Evolutionary conservation across 192 early-diverging fungal genomes (phyloP).

Genomic region (Paraglomus brasilianum): DNA sequence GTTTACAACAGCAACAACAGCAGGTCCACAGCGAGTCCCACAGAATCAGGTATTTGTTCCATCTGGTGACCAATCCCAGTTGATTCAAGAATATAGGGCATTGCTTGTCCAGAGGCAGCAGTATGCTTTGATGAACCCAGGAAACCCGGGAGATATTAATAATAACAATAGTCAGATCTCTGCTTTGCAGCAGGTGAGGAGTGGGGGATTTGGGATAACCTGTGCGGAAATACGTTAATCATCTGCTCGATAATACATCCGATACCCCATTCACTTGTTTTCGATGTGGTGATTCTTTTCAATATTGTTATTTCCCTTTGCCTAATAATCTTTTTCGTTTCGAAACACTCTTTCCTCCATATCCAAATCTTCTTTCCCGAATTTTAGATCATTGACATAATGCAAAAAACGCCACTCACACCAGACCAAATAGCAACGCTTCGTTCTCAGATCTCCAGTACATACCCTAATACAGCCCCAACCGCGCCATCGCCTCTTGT

Average conservation of each 20-base stretch:
- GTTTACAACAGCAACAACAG: neutral
- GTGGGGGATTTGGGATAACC: no score
- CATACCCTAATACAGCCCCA: constrained; percentile 29
- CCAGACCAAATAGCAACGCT: constrained; percentile 45
- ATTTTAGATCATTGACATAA: constrained; percentile 43
- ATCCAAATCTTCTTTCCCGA: neutral
- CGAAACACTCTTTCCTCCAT: neutral
- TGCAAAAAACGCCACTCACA: constrained; percentile 46
- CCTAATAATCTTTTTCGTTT: neutral
- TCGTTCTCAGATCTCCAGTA: constrained; percentile 41
- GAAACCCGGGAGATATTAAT: constrained; percentile 25
- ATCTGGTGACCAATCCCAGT: constrained; percentile 17
- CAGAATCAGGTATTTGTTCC: constrained; percentile 27
- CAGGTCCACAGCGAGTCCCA: neutral
- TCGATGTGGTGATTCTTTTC: neutral
- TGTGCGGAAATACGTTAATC: no score
- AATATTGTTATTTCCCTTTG: neutral
- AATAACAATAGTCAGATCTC: constrained; percentile 24
- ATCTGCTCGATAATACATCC: no score
- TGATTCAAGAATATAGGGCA: constrained; percentile 23
- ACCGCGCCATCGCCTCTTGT: constrained; percentile 28
- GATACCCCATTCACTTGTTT: no score
- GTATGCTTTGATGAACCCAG: constrained; percentile 23
- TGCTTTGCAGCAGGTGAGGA: constrained; percentile 22
- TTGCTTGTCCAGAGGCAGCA: constrained; percentile 25